These are phyloP conservation scores for Pascua sp. DNA, from an alignment of 1,284 basidiomycete species.

Conservation along the genomic window DNA sequence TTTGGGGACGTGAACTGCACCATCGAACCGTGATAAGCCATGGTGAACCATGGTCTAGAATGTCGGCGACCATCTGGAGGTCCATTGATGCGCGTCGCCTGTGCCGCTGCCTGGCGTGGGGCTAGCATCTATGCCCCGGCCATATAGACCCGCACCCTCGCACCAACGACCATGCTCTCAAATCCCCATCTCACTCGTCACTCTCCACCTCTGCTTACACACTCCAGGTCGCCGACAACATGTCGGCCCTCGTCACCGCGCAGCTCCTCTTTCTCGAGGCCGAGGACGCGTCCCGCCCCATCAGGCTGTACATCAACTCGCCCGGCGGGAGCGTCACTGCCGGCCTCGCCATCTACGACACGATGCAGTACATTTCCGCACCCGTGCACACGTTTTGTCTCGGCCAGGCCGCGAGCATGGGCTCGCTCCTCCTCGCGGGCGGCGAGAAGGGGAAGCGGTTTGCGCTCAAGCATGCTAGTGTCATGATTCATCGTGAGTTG, in stretches of 20 bases:
- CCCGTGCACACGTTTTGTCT: conserved; percentile 93
- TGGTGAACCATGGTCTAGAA: too few relatives aligned
- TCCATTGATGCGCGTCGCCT: too few relatives aligned
- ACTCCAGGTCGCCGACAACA: conserved; percentile 72
- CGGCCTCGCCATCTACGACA: conserved; percentile 91
- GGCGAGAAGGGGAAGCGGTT: conserved; percentile 82
- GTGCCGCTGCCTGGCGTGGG: too few relatives aligned
- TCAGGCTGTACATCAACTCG: conserved; percentile 90
- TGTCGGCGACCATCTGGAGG: too few relatives aligned
- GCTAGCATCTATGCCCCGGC: too few relatives aligned
- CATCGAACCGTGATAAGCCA: too few relatives aligned
- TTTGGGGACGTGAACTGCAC: too few relatives aligned
- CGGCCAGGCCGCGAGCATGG: conserved; percentile 91
- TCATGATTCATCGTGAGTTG: conserved; percentile 91
- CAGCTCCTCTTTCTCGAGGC: conserved; percentile 91
- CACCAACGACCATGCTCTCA: not conserved
- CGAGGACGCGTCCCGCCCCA: conserved; percentile 84
- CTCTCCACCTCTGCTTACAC: too few relatives aligned
- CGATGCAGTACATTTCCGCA: conserved; percentile 78
- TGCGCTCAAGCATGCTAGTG: conserved; percentile 82
- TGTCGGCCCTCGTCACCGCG: conserved; percentile 78
- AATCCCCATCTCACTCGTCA: not conserved
- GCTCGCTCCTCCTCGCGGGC: conserved; percentile 78
- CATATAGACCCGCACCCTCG: not conserved
- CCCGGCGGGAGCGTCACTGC: conserved; percentile 91